Evolutionary conservation across 345 rosid genomes (phyloP).

Genomic region (Erysimum cheiranthoides): DNA sequence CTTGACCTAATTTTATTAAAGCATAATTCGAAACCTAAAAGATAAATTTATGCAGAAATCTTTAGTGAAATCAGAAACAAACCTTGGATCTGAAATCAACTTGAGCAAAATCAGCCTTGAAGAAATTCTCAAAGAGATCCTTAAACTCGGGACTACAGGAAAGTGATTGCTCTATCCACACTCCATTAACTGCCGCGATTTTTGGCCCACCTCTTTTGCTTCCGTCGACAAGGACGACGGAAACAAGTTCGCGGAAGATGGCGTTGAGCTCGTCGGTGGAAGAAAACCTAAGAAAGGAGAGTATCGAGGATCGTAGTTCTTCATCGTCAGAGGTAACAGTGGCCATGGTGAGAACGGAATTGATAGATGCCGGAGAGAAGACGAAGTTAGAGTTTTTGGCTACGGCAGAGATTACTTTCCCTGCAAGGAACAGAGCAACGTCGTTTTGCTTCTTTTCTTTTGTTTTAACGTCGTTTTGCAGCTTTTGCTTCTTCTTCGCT

Average conservation of each 20-base stretch:
- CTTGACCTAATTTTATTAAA: background rate
- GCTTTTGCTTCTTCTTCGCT: background rate
- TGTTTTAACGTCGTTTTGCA: conserved; percentile 8
- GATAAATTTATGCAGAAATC: too few species aligned
- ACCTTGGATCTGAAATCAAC: background rate
- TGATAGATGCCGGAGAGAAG: conserved; percentile 13
- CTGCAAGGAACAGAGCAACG: background rate
- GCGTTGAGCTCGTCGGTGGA: conserved; percentile 11
- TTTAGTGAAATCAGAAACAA: background rate
- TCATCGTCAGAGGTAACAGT: background rate
- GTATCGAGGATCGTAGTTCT: background rate
- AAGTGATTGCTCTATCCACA: background rate
- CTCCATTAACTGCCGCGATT: background rate
- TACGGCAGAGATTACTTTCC: conserved; percentile 1
- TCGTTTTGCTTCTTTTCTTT: too few species aligned
- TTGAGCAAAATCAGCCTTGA: background rate
- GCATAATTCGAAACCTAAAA: too few species aligned
- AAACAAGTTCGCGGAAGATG: background rate
- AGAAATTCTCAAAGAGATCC: background rate
- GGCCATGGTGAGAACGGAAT: background rate
- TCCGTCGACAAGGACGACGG: background rate
- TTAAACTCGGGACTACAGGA: too few species aligned
- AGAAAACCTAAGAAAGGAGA: background rate
- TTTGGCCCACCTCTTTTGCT: background rate
- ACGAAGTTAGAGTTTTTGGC: conserved; percentile 3